Evolutionary conservation across 1,284 basidiomycete genomes (phyloP).

Genomic region (Tilletia caries): DNA sequence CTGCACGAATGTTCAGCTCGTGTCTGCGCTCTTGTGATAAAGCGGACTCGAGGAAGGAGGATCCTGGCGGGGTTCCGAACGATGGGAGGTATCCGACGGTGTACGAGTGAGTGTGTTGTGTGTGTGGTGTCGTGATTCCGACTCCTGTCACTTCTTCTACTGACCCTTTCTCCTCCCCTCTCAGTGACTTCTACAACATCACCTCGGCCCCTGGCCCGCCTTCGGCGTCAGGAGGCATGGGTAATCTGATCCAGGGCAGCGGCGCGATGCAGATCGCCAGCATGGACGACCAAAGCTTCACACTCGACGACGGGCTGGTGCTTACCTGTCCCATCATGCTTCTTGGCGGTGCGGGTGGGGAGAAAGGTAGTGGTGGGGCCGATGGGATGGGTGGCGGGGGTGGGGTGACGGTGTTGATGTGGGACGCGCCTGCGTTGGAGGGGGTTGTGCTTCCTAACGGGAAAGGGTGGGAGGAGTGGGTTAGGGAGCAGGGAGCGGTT

Average conservation of each 20-base stretch:
- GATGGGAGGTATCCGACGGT: conserved; percentile 38
- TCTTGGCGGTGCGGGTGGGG: conserved; percentile 63
- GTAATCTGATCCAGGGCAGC: background rate
- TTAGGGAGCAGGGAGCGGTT: conserved; percentile 57
- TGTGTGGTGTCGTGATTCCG: no score
- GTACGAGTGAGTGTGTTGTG: conserved; percentile 38
- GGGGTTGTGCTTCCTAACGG: conserved; percentile 38
- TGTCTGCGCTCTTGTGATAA: no score
- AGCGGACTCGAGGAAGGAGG: conserved; percentile 7
- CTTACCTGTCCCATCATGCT: conserved; percentile 76
- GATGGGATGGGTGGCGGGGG: background rate
- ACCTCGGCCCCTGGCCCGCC: conserved; percentile 1
- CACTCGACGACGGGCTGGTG: conserved; percentile 63
- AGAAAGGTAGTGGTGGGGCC: no score
- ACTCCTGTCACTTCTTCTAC: background rate
- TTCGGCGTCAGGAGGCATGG: background rate
- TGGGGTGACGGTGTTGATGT: conserved; percentile 66
- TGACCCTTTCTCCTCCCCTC: background rate
- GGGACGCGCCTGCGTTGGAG: conserved; percentile 71
- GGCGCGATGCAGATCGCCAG: conserved; percentile 2
- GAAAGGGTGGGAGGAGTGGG: conserved; percentile 63
- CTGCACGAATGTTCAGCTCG: no score
- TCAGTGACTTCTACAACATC: conserved; percentile 41
- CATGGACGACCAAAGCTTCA: conserved; percentile 29
- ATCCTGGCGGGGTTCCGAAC: conserved; percentile 43